phyloP scores from a whole-genome alignment of 805 yeast genomes.

The Maudiozyma turicensis region DNA sequence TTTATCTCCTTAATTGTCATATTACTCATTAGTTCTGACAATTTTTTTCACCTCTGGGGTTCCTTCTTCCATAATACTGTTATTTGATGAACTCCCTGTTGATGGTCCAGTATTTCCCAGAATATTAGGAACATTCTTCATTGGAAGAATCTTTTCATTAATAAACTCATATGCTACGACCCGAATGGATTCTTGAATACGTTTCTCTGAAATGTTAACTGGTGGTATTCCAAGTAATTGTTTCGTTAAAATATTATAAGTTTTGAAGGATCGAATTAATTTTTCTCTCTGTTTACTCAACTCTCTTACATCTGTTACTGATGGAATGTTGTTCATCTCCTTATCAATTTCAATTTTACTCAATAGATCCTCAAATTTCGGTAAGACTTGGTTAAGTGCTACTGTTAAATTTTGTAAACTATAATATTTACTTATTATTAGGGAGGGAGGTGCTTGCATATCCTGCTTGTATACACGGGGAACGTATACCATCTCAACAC shows the following conservation, averaged over 20 bases:
- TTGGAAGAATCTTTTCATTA: slow-evolving; percentile 54
- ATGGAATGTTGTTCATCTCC: slow-evolving; percentile 11
- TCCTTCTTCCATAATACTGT: background rate
- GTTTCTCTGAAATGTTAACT: slow-evolving; percentile 35
- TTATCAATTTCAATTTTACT: slow-evolving; percentile 28
- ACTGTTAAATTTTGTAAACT: slow-evolving; percentile 32
- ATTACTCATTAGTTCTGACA: slow-evolving; percentile 22
- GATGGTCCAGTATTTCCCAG: slow-evolving; percentile 2
- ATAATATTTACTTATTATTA: slow-evolving; percentile 33
- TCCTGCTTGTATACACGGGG: slow-evolving; percentile 43
- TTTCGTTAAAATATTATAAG: slow-evolving; percentile 42
- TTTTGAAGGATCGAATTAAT: slow-evolving; percentile 40
- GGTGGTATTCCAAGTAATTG: slow-evolving; percentile 31
- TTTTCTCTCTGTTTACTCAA: slow-evolving; percentile 36
- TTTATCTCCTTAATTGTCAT: slow-evolving; percentile 46
- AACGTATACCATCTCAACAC: slow-evolving; percentile 54
- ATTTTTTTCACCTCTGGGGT: slow-evolving; percentile 6
- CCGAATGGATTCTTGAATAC: slow-evolving; percentile 45
- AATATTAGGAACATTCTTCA: slow-evolving; percentile 46
- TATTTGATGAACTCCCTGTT: background rate
- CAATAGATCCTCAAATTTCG: slow-evolving; percentile 35
- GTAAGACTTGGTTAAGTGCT: slow-evolving; percentile 33
- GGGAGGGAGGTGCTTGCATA: slow-evolving; percentile 24
- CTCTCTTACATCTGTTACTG: slow-evolving; percentile 25
- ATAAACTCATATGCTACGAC: slow-evolving; percentile 48